phyloP scores from a whole-genome alignment of 2,329 filamentous ascomycete genomes.

The Hypomyces perniciosus region DNA sequence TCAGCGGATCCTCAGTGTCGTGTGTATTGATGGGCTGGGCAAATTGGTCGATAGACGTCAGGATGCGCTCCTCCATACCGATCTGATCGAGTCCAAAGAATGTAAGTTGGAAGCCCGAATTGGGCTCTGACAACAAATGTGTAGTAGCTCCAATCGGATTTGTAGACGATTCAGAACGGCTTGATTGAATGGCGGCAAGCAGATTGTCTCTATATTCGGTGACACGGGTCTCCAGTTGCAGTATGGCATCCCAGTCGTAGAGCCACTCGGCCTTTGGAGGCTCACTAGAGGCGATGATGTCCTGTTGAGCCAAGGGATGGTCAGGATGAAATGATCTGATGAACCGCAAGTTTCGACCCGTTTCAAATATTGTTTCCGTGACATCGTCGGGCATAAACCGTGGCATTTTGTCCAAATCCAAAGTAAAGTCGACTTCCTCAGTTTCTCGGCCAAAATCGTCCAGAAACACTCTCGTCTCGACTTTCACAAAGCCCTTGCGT shows the following conservation, averaged over 20 bases:
- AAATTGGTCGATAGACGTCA: slow-evolving; percentile 44
- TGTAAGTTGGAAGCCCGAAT: not conserved
- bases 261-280: slow-evolving; percentile 61
- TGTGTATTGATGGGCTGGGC: slow-evolving; percentile 26
- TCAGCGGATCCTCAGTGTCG: slow-evolving; percentile 30
- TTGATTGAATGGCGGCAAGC: slow-evolving; percentile 18
- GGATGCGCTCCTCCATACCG: slow-evolving; percentile 42
- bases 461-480: slow-evolving; percentile 47
- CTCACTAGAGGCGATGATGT: slow-evolving; percentile 38
- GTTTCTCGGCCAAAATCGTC: slow-evolving; percentile 55
- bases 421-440: slow-evolving; percentile 53
- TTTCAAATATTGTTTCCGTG: slow-evolving; percentile 68
- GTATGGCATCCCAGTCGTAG: slow-evolving; percentile 66
- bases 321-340: slow-evolving; percentile 63
- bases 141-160: not conserved
- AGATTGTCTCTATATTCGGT: slow-evolving; percentile 28
- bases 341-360: slow-evolving; percentile 68
- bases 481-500: slow-evolving; percentile 54
- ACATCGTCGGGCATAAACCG: slow-evolving; percentile 66
- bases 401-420: slow-evolving; percentile 62
- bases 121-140: slow-evolving; percentile 9
- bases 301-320: slow-evolving; percentile 58
- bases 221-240: slow-evolving; percentile 56
- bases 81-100: slow-evolving; percentile 41
- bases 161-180: slow-evolving; percentile 1